Base-by-base conservation (phyloP, 2,329 filamentous ascomycete species). In the Botrytis paeoniae region DNA sequence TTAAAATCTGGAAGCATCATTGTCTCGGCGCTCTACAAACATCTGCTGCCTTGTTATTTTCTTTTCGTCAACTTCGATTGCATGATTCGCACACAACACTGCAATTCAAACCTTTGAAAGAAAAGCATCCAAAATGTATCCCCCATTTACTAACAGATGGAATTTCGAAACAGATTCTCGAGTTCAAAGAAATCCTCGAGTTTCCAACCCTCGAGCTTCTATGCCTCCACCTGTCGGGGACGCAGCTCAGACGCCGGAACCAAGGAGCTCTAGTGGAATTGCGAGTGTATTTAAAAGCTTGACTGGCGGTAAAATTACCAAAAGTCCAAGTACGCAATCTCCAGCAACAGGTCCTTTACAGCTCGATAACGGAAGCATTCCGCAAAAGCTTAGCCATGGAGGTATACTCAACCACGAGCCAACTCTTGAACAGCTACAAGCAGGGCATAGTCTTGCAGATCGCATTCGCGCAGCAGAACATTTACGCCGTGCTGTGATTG, bases 261-360 rank as follows among this genome's bases (percentile, higher is more conserved):
- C 86, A 73, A 87, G 85, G 82, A 85, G 82, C 78, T 81, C 84
- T 59, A 84, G 88, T 75, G 88, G 88, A 77, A 84, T 91, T 78
- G 88, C 88, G 78, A 87, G 88, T 77, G 89, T 91, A 75, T 89
- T 91, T 80, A 89, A 89, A 78, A 89, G 87, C 77, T 83, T 91
- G 77, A 86, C 89, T 66, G 79, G 80, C 78, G 85, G 84, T 73
- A 89, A 86, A 80, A 82, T 86, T 73, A 84, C 84, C 63, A 89
- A 87, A 77, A 85, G 74, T 81, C 84, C 74, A 82, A 85, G 70
- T 83, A 84, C 69, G 74, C 83, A 71, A 79, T 80, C 72, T 71
- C 80, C 78, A 66, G 79, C 68, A 81, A 81, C 83, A 4, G 77
- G 83, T 69, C 81, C 84, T 73, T 85, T 85, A 70, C 80, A 77